Evolutionary conservation across 441 rosid species (phyloP).

Genomic region (Raphanus hybrid): DNA sequence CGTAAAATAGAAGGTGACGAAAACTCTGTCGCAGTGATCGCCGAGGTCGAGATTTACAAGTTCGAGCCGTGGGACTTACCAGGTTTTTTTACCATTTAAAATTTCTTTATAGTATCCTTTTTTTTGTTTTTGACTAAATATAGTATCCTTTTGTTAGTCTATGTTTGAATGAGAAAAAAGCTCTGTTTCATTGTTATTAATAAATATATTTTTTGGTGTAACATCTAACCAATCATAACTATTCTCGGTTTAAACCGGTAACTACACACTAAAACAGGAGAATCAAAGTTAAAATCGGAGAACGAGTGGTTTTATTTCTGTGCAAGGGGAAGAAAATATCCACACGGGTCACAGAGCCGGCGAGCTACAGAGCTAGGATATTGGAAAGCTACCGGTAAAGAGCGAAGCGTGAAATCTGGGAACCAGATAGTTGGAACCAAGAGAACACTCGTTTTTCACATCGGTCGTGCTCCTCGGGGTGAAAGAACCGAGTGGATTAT

Average conservation of each 20-base stretch:
- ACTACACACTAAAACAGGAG: conserved; percentile 44
- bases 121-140: too few relatives aligned
- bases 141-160: background rate
- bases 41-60: conserved; percentile 74
- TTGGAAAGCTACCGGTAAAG: conserved; percentile 97
- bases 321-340: conserved; percentile 87
- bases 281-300: conserved; percentile 66
- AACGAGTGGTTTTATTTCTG: conserved; percentile 91
- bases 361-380: conserved; percentile 85
- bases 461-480: conserved; percentile 89
- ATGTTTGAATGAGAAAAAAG: background rate
- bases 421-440: conserved; percentile 68
- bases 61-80: conserved; percentile 94
- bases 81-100: conserved; percentile 44
- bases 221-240: background rate
- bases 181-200: background rate
- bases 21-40: conserved; percentile 66
- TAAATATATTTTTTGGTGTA: background rate
- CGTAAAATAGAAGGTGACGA: conserved; percentile 79
- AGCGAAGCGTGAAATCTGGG: conserved; percentile 70
- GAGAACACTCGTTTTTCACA: conserved; percentile 89
- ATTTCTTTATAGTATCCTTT: too few relatives aligned
- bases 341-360: conserved; percentile 82
- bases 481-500: conserved; percentile 95
- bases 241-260: background rate